phyloP scores from a whole-genome alignment of 1,284 basidiomycete genomes.

The Termitomyces sp. region DNA sequence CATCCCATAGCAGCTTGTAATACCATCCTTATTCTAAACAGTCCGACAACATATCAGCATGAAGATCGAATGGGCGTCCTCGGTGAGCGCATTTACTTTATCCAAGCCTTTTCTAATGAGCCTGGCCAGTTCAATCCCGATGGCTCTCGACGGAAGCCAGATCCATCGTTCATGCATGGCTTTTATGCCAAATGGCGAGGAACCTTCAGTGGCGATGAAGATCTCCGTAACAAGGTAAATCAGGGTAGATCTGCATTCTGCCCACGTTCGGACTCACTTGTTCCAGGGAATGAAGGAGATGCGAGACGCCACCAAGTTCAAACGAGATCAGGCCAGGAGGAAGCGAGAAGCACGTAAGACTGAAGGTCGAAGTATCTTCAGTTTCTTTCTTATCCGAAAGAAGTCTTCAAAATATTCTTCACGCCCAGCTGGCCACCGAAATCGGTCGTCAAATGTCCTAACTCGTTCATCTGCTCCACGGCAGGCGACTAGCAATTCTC shows the following conservation, averaged over 20 bases:
- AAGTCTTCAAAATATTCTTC: slow-evolving; percentile 11
- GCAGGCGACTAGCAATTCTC: slow-evolving; percentile 12
- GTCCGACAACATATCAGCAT: slow-evolving; percentile 15
- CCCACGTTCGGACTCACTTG: slow-evolving; percentile 5
- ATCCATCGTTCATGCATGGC: slow-evolving; percentile 65
- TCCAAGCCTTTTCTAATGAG: not conserved
- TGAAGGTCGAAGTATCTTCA: slow-evolving; percentile 24
- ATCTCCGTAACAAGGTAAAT: slow-evolving; percentile 47
- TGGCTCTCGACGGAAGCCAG: slow-evolving; percentile 45
- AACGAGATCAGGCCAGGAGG: slow-evolving; percentile 15
- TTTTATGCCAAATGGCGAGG: slow-evolving; percentile 78
- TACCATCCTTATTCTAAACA: not conserved
- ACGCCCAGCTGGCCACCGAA: slow-evolving; percentile 7
- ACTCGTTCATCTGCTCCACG: slow-evolving; percentile 14
- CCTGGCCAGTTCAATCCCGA: slow-evolving; percentile 38
- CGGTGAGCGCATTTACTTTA: slow-evolving; percentile 24
- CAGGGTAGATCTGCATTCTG: slow-evolving; percentile 25
- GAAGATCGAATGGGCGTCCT: slow-evolving; percentile 46
- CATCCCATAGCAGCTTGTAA: not conserved
- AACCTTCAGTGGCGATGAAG: slow-evolving; percentile 62
- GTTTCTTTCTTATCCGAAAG: slow-evolving; percentile 24
- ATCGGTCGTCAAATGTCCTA: slow-evolving; percentile 8
- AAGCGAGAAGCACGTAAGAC: slow-evolving; percentile 3
- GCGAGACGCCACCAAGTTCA: slow-evolving; percentile 22
- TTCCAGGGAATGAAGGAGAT: slow-evolving; percentile 52